Percentiles rank a stretch among this genome's conserved stretches.
Evolutionary conservation across 306 rosid species (phyloP).

Genomic region (Luffa acutangula): DNA sequence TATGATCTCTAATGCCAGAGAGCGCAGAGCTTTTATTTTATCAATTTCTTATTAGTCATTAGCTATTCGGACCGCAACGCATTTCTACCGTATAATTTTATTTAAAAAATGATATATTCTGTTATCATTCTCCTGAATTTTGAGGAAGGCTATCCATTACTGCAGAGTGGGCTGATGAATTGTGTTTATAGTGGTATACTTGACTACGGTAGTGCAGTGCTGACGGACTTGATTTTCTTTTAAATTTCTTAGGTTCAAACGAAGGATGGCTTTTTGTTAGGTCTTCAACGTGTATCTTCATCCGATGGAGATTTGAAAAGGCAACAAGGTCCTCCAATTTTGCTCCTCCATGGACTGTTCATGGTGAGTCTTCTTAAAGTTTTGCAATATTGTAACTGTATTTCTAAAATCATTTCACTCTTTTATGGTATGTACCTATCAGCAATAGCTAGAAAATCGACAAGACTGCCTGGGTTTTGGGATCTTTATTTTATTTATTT

Average conservation of each 20-base stretch:
- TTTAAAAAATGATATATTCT: not conserved
- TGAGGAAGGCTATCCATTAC: not conserved
- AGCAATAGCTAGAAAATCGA: not conserved
- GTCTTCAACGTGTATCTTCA: conserved; percentile 75
- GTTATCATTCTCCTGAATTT: not conserved
- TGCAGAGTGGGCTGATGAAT: not conserved
- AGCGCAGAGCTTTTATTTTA: not conserved
- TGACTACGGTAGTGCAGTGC: not conserved
- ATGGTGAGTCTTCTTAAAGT: conserved; percentile 33
- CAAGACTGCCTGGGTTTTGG: not conserved
- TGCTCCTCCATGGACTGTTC: conserved; percentile 85
- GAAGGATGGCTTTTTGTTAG: conserved; percentile 71
- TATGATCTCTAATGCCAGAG: not conserved
- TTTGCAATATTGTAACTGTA: not conserved
- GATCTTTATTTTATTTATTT: not conserved
- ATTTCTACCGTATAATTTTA: not conserved
- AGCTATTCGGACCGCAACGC: not conserved
- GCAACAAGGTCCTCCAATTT: conserved; percentile 51
- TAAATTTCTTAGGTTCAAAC: conserved; percentile 44
- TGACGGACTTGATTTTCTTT: not conserved
- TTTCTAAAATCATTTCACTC: not conserved
- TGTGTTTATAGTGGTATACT: not conserved
- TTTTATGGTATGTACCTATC: not conserved
- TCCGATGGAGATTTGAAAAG: conserved; percentile 14
- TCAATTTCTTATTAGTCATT: not conserved